A percentile compares a stretch with the other conserved stretches of the same genome.
These are phyloP conservation scores for Chernovozyma sophiae-reginae DNA, from an alignment of 1,139 yeast species.

Conservation along the genomic window DNA sequence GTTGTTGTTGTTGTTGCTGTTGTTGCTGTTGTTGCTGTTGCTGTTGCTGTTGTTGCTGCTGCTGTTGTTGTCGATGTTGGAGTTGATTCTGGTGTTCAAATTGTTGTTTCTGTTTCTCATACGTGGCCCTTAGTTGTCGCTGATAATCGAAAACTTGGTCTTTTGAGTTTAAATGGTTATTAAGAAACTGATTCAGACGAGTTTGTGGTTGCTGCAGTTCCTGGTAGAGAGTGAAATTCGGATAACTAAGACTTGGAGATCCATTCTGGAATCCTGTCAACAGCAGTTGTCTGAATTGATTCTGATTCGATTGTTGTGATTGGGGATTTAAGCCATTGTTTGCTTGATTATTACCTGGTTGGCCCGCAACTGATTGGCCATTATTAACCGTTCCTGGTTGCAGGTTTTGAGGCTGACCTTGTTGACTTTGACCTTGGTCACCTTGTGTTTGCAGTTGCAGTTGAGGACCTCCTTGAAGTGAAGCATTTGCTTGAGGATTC, in stretches of 20 bases:
- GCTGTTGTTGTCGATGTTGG: slow-evolving; percentile 6
- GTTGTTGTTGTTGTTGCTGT: slow-evolving; percentile 13
- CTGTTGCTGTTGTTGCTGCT: slow-evolving; percentile 10
- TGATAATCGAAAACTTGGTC: slow-evolving; percentile 19
- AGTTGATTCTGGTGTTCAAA: slow-evolving; percentile 11
- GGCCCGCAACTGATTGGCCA: neutral
- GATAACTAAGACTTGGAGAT: slow-evolving; percentile 8
- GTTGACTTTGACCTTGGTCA: slow-evolving; percentile 3
- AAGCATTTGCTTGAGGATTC: slow-evolving; percentile 16
- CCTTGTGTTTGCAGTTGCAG: slow-evolving; percentile 10
- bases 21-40: slow-evolving; percentile 12
- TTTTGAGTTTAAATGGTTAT: slow-evolving; percentile 2
- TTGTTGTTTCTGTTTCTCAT: slow-evolving; percentile 24
- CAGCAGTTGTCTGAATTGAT: slow-evolving; percentile 3
- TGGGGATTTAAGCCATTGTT: neutral
- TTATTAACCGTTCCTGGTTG: neutral
- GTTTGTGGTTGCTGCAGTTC: slow-evolving; percentile 10
- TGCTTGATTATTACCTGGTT: neutral
- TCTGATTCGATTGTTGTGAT: neutral
- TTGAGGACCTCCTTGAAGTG: slow-evolving; percentile 8
- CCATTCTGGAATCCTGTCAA: neutral
- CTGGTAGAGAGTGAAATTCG: slow-evolving; percentile 14
- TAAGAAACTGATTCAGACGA: slow-evolving; percentile 8
- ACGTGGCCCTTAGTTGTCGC: slow-evolving; percentile 25
- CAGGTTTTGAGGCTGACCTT: slow-evolving; percentile 2